Base-by-base conservation (phyloP, 164 flowering plant genomes). In the Chimonanthus salicifolius region DNA sequence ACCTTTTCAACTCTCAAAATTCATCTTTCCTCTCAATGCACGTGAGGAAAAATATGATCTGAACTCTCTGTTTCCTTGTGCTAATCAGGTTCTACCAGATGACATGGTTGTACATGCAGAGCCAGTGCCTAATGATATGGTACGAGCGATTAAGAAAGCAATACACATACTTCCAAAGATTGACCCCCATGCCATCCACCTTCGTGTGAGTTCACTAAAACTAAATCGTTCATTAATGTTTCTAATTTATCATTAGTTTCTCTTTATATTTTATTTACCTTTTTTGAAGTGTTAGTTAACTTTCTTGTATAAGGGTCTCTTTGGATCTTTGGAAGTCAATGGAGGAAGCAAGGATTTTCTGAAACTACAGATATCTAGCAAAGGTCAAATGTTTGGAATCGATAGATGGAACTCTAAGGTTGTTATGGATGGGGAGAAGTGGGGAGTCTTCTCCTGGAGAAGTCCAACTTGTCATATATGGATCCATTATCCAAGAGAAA, bases 51-150 rank as follows among this genome's bases (percentile, higher is more conserved):
- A 33, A 33, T 33, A 4, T 13, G 46, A 72, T 72, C 58, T 46
- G 21, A 20, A 20, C 21, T 20, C 21, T 20, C 21, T 0, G 46
- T 11, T 67, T 20, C 15, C 64, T 64, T 66, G 33, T 66, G 46
- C 7, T 43, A 6, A 66, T 66, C 77, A 92, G 97, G 99, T 94
- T 82, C 87, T 96, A 68, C 99, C 97, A 44, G 98, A 92, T 76
- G 99, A 90, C 80, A 94, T 96, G 97, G 70, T 92, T 80, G 93
- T 94, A 62, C 95, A 94, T 76, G 93, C 98, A 20, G 88, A 88
- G 78, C 97, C 99, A 66, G 89, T 89, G 80, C 98, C 99, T 33
- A 58, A 74, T 82, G 96, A 91, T 78, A 91, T 96, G 98, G 92
- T 92, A n/a, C 78, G 69, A 49, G 98, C 97, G 74, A 83, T 96